Evolutionary conservation across 1,284 basidiomycete species (phyloP).

Genomic region (Microbotryum lychnidis-dioicae): DNA sequence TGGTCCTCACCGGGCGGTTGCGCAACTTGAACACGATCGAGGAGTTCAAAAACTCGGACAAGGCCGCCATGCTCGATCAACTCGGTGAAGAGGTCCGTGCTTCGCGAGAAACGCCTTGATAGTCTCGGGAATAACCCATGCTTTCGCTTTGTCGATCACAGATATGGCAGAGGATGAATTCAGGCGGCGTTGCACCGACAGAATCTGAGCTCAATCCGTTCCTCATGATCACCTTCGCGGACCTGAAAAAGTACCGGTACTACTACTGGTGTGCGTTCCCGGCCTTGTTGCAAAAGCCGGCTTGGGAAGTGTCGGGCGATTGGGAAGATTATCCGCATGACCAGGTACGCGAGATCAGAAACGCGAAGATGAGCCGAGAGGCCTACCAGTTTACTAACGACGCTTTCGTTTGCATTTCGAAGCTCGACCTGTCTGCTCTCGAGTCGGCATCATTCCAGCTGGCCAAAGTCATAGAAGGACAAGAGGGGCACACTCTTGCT

Average conservation of each 20-base stretch:
- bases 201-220: slow-evolving; percentile 57
- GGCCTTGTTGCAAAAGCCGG: slow-evolving; percentile 73
- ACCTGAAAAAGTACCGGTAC: slow-evolving; percentile 95
- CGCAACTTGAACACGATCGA: slow-evolving; percentile 86
- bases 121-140: not conserved
- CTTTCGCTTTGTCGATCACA: not conserved
- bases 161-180: not conserved
- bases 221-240: slow-evolving; percentile 84
- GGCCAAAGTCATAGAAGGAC: no score
- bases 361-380: no score
- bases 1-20: slow-evolving; percentile 55
- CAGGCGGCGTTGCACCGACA: no score
- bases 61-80: slow-evolving; percentile 60
- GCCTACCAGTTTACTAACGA: no score
- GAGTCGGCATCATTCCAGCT: no score
- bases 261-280: slow-evolving; percentile 99
- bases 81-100: slow-evolving; percentile 20
- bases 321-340: slow-evolving; percentile 7
- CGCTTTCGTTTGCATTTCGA: no score
- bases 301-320: slow-evolving; percentile 58
- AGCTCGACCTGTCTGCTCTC: no score
- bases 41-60: slow-evolving; percentile 84
- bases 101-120: not conserved
- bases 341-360: not conserved
- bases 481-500: no score